phyloP scores from a whole-genome alignment of 257 asterid species.

The Misopates orontium region DNA sequence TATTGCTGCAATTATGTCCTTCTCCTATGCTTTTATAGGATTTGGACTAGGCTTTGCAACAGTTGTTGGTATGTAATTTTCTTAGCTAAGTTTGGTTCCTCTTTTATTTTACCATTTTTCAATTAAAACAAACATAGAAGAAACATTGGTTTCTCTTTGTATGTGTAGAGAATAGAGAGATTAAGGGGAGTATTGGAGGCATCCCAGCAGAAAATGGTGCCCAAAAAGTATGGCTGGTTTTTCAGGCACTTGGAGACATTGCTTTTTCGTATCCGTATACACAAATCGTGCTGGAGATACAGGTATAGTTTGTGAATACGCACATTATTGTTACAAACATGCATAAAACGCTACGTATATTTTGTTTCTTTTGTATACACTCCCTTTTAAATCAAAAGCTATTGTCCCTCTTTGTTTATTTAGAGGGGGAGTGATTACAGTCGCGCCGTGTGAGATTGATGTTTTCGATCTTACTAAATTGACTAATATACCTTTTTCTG shows the following conservation, averaged over 20 bases:
- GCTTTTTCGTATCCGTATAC: conserved; percentile 81
- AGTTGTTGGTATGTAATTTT: conserved; percentile 41
- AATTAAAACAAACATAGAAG: neutral
- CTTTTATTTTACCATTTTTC: neutral
- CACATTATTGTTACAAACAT: neutral
- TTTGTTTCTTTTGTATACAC: too few species aligned
- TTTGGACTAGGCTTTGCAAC: conserved; percentile 67
- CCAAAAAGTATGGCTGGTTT: conserved; percentile 61
- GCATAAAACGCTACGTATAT: too few species aligned
- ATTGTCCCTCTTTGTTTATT: too few species aligned
- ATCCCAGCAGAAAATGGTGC: conserved; percentile 41
- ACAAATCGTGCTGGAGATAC: conserved; percentile 62
- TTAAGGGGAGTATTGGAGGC: conserved; percentile 64
- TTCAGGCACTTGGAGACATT: conserved; percentile 72
- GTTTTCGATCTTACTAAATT: too few species aligned
- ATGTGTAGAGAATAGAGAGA: conserved; percentile 52
- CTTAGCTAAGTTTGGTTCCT: neutral
- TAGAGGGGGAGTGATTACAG: too few species aligned
- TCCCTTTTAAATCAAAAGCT: too few species aligned
- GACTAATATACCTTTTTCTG: too few species aligned
- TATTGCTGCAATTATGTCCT: conserved; percentile 77
- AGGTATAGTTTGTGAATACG: conserved; percentile 38
- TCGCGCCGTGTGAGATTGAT: too few species aligned
- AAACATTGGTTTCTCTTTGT: neutral
- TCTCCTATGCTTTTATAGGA: conserved; percentile 69